Conservation (phyloP, 129 eudicot species). For the Sambucus nigra region DNA sequence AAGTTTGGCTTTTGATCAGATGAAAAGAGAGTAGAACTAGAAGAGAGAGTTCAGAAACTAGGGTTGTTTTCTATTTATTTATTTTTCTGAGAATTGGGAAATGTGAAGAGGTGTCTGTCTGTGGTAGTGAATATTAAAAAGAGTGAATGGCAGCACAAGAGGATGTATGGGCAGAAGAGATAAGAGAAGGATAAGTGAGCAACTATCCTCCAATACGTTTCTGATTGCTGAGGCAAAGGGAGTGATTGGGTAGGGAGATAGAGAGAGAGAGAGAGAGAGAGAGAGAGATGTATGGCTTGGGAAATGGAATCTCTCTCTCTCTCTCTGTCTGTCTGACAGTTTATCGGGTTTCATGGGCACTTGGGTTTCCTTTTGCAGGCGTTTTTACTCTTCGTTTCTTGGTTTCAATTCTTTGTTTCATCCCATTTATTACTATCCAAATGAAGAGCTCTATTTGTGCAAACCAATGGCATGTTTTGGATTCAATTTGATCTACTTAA, state of each 20-base stretch:
- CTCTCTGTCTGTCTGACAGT: constrained; percentile 37
- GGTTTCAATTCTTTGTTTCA: not conserved
- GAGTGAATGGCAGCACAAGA: constrained; percentile 10
- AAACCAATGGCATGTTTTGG: not conserved
- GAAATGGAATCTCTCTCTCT: constrained; percentile 45
- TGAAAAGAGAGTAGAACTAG: constrained; percentile 11
- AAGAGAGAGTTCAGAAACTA: constrained; percentile 24
- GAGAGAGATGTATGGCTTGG: constrained; percentile 28
- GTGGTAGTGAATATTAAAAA: constrained; percentile 13
- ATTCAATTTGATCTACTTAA: too few relatives aligned
- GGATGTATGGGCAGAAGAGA: constrained; percentile 79
- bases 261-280: constrained; percentile 5
- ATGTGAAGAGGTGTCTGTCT: constrained; percentile 5
- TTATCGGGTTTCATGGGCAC: constrained; percentile 60
- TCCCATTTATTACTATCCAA: not conserved
- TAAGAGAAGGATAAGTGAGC: constrained; percentile 44
- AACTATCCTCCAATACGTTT: constrained; percentile 33
- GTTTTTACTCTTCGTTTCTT: constrained; percentile 1
- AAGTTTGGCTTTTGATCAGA: constrained; percentile 13
- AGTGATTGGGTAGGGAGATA: constrained; percentile 4
- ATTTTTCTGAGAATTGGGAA: constrained; percentile 11
- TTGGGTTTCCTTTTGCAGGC: constrained; percentile 20
- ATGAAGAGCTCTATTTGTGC: not conserved
- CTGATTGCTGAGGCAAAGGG: constrained; percentile 30
- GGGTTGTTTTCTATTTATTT: not conserved